Evolutionary conservation across 1,284 basidiomycete genomes (phyloP), one percentile per base, ranked within the genome.

Genomic region (Fomitopsis schrenkii): DNA sequence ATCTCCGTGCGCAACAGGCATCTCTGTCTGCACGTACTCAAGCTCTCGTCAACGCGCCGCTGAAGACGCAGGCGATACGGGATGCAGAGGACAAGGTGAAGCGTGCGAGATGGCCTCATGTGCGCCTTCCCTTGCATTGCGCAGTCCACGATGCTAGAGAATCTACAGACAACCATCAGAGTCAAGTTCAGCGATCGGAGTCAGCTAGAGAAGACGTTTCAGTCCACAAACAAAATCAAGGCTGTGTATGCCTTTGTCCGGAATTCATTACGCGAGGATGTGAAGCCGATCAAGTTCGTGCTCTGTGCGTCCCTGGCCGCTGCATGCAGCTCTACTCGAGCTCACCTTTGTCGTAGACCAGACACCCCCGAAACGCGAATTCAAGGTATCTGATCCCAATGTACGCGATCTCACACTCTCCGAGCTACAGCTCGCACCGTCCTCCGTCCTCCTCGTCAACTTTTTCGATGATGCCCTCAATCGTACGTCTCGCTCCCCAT

Each of bases 201-300:
- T 5, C 86, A 91, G 70, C 79, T 97, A n/a, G 94, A 97, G 76
- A 86, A 84, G 65, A 74, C 77, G 0, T 95, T 96, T 68, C 80
- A 84, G 0, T 92, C 91, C 5, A 83, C 82, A 0, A 85, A 87
- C 70, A 93, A 90, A 70, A 93, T 96, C 61, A 82, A 83, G 57
- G 80, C 86, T 2, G 83, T 96, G 2, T 96, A 96, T 71, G 88
- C 86, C 3, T 94, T 96, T 67, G 90, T 95, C 50, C 83, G 91
- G 26, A 75, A 79, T n/a, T 83, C 83, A 26, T 75, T 96, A 46
- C 78, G 83, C 42, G 89, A 92, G 56, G 87, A 90, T 63, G 83
- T 86, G 38, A 86, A 88, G 68, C 79, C 84, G 4, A 84, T 87
- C 74, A 91, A 91, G 65, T 95, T 94, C 68, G 81, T 93, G 28